Evolutionary conservation across 768 basidiomycete species (phyloP), one percentile per base, ranked within the genome.

Genomic region (Clavaria fumosa): DNA sequence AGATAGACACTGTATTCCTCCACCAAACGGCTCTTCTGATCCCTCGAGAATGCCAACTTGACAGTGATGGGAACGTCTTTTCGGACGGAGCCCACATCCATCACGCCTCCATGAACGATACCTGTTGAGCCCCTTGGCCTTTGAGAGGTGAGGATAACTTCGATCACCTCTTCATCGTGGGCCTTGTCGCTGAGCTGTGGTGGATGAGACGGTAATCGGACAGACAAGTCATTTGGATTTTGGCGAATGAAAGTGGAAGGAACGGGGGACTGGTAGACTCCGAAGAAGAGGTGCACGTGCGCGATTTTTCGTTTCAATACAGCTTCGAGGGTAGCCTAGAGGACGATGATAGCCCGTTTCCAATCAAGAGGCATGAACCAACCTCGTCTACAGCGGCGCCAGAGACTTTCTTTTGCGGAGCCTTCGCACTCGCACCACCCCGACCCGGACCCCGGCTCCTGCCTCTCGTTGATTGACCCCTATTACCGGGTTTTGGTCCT

Each of bases 51-150:
- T 0, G 45, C 40, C 9, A 50, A 30, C 37, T 50, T 50, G 20
- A 48, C 40, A 1, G 43, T 41, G 4, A 42, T 23, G n/a, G n/a
- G n/a, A n/a, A n/a, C n/a, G n/a, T n/a, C n/a, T n/a, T n/a, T n/a
- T n/a, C n/a, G n/a, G n/a, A n/a, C n/a, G 1, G 14, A 20, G 3
- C 33, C 12, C 11, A 47, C 26, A 12, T 45, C 35, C 14, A 48
- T 24, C 2, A 30, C 45, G 7, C 41, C 49, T 4, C 20, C 22
- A 34, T 50, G 49, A 11, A 40, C 36, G 17, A 44, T 38, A 2
- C 46, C 45, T 12, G 44, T 50, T 10, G 49, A 41, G 4, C 47
- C 49, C 1, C 26, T 4, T 3, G 35, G 42, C 10, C 46, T 36
- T 21, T 43, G 37, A 9, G 49, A 44, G 5, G 31, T 43, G 10